A percentile compares a stretch with the other conserved stretches of the same genome.
Evolutionary conservation across 257 asterid species (phyloP).

Genomic region (Jacaranda mimosifolia): DNA sequence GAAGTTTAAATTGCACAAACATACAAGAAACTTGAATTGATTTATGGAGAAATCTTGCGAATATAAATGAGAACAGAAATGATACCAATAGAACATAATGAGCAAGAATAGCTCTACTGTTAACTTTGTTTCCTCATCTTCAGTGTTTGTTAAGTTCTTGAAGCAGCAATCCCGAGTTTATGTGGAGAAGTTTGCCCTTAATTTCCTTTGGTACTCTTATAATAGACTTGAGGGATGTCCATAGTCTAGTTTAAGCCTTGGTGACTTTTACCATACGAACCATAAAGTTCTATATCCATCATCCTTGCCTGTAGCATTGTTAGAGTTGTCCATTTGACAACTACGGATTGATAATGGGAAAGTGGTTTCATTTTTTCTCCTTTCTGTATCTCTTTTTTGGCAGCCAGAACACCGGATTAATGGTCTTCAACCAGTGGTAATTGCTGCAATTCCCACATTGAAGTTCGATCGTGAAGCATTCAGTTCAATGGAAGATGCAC

Average conservation of each 20-base stretch:
- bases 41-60: not conserved
- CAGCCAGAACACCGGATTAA: constrained; percentile 71
- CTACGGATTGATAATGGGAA: not conserved
- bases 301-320: not conserved
- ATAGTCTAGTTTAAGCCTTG: not conserved
- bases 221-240: not conserved
- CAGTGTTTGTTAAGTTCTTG: not conserved
- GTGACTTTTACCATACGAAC: not conserved
- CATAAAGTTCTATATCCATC: too few relatives aligned
- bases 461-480: constrained; percentile 77
- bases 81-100: not conserved
- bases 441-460: constrained; percentile 91
- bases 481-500: constrained; percentile 75
- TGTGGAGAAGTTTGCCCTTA: not conserved
- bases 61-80: not conserved
- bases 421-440: constrained; percentile 78
- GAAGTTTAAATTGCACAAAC: too few relatives aligned
- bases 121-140: not conserved
- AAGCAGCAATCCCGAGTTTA: not conserved
- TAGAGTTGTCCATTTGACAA: not conserved
- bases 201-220: not conserved
- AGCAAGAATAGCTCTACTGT: not conserved
- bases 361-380: not conserved
- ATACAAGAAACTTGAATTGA: too few relatives aligned
- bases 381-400: constrained; percentile 30